These are phyloP conservation scores for Elasticomyces elasticus DNA, from an alignment of 495 filamentous ascomycete species.

Conservation along the genomic window DNA sequence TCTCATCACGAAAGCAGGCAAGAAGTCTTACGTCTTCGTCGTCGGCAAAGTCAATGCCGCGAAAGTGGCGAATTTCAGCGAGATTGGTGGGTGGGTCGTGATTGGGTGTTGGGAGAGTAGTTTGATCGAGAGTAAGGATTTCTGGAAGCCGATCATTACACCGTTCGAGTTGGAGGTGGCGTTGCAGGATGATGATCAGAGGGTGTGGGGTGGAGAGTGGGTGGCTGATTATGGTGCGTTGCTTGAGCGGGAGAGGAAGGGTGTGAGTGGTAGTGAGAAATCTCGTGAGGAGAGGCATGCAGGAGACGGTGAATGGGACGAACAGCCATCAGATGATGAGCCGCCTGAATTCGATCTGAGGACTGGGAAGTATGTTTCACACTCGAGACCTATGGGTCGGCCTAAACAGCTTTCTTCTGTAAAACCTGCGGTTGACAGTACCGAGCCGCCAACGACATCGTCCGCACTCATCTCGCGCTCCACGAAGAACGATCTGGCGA, in stretches of 20 bases:
- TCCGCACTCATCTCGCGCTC: constrained; percentile 46
- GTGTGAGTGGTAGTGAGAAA: neutral
- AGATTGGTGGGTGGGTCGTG: constrained; percentile 92
- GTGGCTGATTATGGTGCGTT: constrained; percentile 36
- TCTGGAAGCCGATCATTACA: constrained; percentile 79
- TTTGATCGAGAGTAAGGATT: constrained; percentile 69
- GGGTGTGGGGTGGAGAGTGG: constrained; percentile 43
- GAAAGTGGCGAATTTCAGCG: constrained; percentile 91
- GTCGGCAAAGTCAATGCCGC: constrained; percentile 93
- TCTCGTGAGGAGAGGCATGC: constrained; percentile 16
- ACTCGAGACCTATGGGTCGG: constrained; percentile 63
- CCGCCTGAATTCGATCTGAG: constrained; percentile 89
- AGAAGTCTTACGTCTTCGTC: constrained; percentile 92
- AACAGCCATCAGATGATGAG: constrained; percentile 50
- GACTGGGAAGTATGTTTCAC: constrained; percentile 75
- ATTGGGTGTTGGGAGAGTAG: constrained; percentile 97
- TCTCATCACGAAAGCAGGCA: constrained; percentile 63
- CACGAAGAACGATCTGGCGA: constrained; percentile 59
- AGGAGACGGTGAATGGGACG: constrained; percentile 23
- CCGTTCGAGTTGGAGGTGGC: constrained; percentile 80
- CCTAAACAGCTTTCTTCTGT: too few relatives aligned
- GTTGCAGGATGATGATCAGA: constrained; percentile 55
- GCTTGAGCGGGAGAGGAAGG: constrained; percentile 21
- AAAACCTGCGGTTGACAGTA: too few relatives aligned
- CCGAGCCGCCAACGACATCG: neutral